These are phyloP conservation scores for Peniophora sp. DNA, from an alignment of 1,284 basidiomycete genomes.

Conservation along the genomic window DNA sequence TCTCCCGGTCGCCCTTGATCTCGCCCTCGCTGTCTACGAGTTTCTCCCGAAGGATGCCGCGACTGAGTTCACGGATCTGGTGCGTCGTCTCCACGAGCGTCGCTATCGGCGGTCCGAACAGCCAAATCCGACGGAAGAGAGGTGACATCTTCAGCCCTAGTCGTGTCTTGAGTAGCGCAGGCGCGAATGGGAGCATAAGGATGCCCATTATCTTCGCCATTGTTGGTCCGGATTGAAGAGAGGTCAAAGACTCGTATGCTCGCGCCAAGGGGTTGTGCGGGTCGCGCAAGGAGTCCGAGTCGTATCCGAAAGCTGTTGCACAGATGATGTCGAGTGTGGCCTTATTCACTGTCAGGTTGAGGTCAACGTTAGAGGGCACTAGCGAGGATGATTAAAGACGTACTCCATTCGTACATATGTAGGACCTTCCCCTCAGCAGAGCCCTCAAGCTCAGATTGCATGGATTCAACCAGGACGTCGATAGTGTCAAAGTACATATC, in stretches of 20 bases:
- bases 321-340: slow-evolving; percentile 45
- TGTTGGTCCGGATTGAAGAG: slow-evolving; percentile 33
- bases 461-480: slow-evolving; percentile 33
- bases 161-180: slow-evolving; percentile 1
- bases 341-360: slow-evolving; percentile 32
- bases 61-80: slow-evolving; percentile 31
- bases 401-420: slow-evolving; percentile 41
- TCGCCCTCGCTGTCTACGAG: slow-evolving; percentile 23
- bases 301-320: slow-evolving; percentile 40
- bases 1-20: slow-evolving; percentile 23
- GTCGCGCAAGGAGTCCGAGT: slow-evolving; percentile 35
- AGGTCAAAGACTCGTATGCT: slow-evolving; percentile 35
- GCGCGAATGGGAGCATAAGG: slow-evolving; percentile 27
- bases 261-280: slow-evolving; percentile 38
- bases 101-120: slow-evolving; percentile 16
- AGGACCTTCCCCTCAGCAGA: slow-evolving; percentile 23
- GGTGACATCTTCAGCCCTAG: background rate
- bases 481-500: slow-evolving; percentile 41
- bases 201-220: slow-evolving; percentile 29
- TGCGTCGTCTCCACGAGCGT: slow-evolving; percentile 32
- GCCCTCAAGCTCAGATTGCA: slow-evolving; percentile 24
- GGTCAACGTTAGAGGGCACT: background rate
- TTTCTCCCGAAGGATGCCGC: slow-evolving; percentile 31
- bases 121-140: background rate
- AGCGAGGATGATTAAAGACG: slow-evolving; percentile 10